Evolutionary conservation across 1,284 basidiomycete species (phyloP), one percentile per base, ranked within the genome.

Genomic region (Austroboletus rostrupii): DNA sequence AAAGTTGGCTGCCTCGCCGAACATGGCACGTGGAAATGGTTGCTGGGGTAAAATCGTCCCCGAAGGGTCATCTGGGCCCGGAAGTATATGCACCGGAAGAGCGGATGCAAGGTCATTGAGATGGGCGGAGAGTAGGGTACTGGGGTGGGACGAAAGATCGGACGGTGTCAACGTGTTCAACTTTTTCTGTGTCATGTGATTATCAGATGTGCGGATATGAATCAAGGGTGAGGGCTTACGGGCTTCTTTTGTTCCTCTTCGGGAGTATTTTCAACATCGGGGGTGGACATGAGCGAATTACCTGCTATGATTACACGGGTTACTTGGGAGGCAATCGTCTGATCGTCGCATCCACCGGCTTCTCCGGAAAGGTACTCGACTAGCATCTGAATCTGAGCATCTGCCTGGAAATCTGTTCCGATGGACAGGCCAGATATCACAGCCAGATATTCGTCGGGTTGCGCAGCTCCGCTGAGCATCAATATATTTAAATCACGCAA

Each of bases 11-110:
- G 82, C 83, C 1, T 78, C 73, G 19, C 91, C 90, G 55, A 99
- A 89, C 81, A 99, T 93, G 5, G 91, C 88, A 40, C 85, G 81
- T 35, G 97, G 97, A 58, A 99, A 78, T 0, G 92, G 80, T 65
- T 98, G 96, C 65, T 99, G 97, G 1, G 97, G 97, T 48, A 99
- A 72, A 26, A 96, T 91, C 0, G 82, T 78, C 0, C 90, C 91
- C 8, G 92, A 82, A 1, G 96, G 96, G 68, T 99, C 96, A 37
- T 77, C 76, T 44, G 85, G 80, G 12, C 96, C 95, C 1, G 96
- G 90, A 19, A 97, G 74, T 29, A 96, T 73, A 62, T 93, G 91
- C 23, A 96, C 74, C 5, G 90, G 86, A 61, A 94, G 74, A 21
- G 81, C 75, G 33, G 79, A 77, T 19, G 79, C 81, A 55, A 87